Base-by-base conservation (phyloP, 352 stramenopile species). In the Thalassiosira hispida region DNA sequence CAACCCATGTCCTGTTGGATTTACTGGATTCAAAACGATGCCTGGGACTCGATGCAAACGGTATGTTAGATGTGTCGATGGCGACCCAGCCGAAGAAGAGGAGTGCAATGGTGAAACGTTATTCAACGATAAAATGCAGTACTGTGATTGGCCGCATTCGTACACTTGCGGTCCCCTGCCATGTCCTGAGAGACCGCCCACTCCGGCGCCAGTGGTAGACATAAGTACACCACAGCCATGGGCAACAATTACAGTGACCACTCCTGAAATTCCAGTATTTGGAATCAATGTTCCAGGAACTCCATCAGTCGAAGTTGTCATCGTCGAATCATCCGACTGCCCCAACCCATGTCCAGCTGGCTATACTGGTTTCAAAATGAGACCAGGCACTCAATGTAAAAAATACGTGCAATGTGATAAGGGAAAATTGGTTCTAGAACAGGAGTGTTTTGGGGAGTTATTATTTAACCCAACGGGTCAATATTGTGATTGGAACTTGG, bases 281-380 rank as follows among this genome's bases (percentile, higher is more conserved):
- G n/a, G n/a, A n/a, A n/a, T n/a, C n/a, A n/a, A n/a, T n/a, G n/a
- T n/a, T n/a, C n/a, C n/a, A n/a, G n/a, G n/a, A n/a, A 38, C 25
- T n/a, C n/a, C 25, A n/a, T 40, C 52, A 63, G 42, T 18, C 8
- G 27, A 16, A 63, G 12, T 9, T 33, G 16, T 38, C 25, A n/a
- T 29, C 5, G 38, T 61, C n/a, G 16, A 63, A 12, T 27, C n/a
- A 3, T 29, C 47, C 8, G 62, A 79, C 16, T 80, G 72, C 27
- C 55, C 56, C 14, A 74, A 73, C 40, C 63, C 72, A 27, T 80
- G 72, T 49, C 57, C 57, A 9, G 33, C 20, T 20, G 40, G 40
- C 8, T 47, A n/a, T 16, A 47, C 40, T 16, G 40, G 40, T 3
- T 47, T 47, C 11, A 4, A 47, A 12, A 18, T 16, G 8, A 5